These are phyloP conservation scores for Asterochloris erici DNA, from an alignment of 139 green algal genomes.

Conservation along the genomic window DNA sequence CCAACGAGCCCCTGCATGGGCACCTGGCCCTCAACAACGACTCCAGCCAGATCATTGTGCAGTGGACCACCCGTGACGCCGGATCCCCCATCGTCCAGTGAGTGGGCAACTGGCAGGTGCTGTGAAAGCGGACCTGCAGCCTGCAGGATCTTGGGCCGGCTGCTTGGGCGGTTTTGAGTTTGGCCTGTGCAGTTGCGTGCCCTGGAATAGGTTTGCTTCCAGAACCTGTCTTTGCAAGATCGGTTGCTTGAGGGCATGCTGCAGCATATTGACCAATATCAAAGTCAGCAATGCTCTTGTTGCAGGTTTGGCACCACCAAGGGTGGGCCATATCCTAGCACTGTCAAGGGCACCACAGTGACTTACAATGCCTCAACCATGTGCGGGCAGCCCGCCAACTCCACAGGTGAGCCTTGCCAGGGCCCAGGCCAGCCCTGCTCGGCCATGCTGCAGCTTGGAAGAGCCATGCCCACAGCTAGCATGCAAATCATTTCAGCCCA, in stretches of 20 bases:
- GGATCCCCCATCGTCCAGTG: constrained; percentile 29
- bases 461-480: no score
- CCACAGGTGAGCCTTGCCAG: background rate
- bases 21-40: constrained; percentile 7
- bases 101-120: constrained; percentile 9
- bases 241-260: background rate
- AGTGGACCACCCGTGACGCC: constrained; percentile 50
- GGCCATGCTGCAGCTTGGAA: no score
- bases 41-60: constrained; percentile 54
- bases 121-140: no score
- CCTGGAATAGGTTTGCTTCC: background rate
- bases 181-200: background rate
- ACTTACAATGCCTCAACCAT: constrained; percentile 17
- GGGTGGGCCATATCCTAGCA: background rate
- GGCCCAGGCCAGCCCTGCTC: no score
- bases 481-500: no score
- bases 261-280: background rate
- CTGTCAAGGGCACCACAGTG: background rate
- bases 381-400: constrained; percentile 5
- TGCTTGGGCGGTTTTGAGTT: background rate
- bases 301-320: constrained; percentile 9
- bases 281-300: background rate
- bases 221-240: background rate
- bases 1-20: constrained; percentile 11
- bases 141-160: no score